Evolutionary conservation across 345 rosid genomes (phyloP).

Genomic region (Salix caprea): DNA sequence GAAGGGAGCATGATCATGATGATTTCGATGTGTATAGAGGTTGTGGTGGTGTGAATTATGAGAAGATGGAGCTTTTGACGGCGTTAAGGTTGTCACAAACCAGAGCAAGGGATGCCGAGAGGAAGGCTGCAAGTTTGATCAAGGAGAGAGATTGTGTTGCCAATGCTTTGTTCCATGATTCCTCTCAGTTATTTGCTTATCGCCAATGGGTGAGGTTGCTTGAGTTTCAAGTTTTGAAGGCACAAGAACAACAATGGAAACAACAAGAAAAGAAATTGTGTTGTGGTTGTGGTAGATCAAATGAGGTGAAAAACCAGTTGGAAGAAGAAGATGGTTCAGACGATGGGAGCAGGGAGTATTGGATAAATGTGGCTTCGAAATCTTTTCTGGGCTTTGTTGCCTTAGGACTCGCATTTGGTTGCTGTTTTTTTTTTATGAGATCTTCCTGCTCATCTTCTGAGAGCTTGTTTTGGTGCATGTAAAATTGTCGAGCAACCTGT

Average conservation of each 20-base stretch:
- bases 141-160: constrained; percentile 39
- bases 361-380: constrained; percentile 34
- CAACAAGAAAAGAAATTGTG: background rate
- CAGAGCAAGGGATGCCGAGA: constrained; percentile 65
- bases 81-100: constrained; percentile 63
- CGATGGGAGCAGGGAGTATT: constrained; percentile 7
- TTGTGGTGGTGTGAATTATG: constrained; percentile 4
- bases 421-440: background rate
- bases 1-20: background rate
- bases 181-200: constrained; percentile 39
- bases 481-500: background rate
- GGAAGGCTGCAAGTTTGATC: constrained; percentile 32
- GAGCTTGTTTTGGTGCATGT: background rate
- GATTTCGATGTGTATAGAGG: constrained; percentile 1
- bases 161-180: constrained; percentile 35
- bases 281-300: background rate
- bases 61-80: constrained; percentile 48
- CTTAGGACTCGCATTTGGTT: constrained; percentile 38
- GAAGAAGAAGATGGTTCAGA: background rate
- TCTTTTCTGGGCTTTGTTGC: constrained; percentile 49
- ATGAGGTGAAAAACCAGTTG: background rate
- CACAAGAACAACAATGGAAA: constrained; percentile 20
- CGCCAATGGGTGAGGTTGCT: constrained; percentile 49
- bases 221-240: constrained; percentile 37
- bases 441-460: background rate